Conservation (phyloP, 176 grass and related monocot genomes). For the Carex scoparia region DNA sequence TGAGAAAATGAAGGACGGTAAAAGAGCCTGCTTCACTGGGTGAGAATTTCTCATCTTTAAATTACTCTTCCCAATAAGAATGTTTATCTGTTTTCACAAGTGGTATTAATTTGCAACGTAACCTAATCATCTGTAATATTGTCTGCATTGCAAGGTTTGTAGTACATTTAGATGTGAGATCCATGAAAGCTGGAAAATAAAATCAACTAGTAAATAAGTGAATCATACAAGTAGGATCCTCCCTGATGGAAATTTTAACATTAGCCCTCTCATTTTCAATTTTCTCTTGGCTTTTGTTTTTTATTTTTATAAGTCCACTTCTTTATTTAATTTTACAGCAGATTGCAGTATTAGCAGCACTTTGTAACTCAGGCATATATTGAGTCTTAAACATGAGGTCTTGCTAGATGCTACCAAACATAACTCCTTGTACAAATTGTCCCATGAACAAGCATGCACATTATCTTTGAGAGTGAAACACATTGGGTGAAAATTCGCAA, state of each 20-base stretch:
- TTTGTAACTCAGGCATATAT: background rate
- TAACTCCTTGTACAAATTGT: background rate
- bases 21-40: slow-evolving; percentile 74
- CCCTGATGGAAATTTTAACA: background rate
- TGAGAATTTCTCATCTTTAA: slow-evolving; percentile 19
- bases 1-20: slow-evolving; percentile 89
- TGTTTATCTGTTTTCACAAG: background rate
- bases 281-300: background rate
- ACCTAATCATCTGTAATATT: background rate
- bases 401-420: background rate
- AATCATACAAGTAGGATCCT: background rate
- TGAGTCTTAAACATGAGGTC: background rate
- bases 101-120: background rate
- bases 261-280: background rate
- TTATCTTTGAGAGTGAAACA: background rate
- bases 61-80: background rate
- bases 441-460: background rate
- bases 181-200: background rate
- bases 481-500: background rate
- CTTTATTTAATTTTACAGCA: background rate
- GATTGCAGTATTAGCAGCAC: background rate
- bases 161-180: background rate
- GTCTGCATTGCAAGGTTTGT: background rate
- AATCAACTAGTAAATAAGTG: background rate
- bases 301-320: background rate